Base-by-base conservation (phyloP, 2,329 filamentous ascomycete genomes). In the Periconia digitata region DNA sequence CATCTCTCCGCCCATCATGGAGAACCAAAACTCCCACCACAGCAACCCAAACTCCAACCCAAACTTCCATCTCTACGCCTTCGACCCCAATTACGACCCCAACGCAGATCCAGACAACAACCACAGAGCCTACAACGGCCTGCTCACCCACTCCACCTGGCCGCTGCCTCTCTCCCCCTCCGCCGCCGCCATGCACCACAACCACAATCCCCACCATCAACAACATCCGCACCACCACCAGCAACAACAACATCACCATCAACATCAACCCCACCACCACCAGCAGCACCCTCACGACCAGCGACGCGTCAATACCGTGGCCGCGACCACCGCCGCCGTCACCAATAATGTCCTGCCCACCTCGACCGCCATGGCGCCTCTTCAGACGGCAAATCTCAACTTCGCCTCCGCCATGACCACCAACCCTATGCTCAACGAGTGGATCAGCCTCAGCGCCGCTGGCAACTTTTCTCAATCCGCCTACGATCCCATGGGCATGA, bases 391-490 rank as follows among this genome's bases (percentile, higher is more conserved):
- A 44, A 58, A 59, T 46, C 62, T 72, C 43, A 53, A 53, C 46
- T 70, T 69, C 51, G 54, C 66, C 21, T 54, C 67, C 13, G 62
- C 62, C 47, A 66, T 72, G 58, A 59, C 65, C 16, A 56, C 65
- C 53, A 69, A 71, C 50, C 62, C 67, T 2, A 64, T 68, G 62
- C 51, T 72, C 43, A 64, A 64, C 24, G 70, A 72, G 52, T 77
- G 75, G 75, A 76, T 73, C 58, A 74, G 74, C 54, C 63, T 76
- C 51, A 62, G 58, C 55, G 58, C 58, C 47, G 69, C 56, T 45
- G 53, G 29, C 59, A 64, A 51, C 46, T 71, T 64, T 49, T 52
- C 48, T 36, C 65, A 65, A 49, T 62, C 67, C 29, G 51, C 63
- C 44, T 66, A 61, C 47, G 63, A 72, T 43, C 50, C 63, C 47